Evolutionary conservation across 2,329 filamentous ascomycete species (phyloP).

Genomic region (Ploettnerulaceae sp.): DNA sequence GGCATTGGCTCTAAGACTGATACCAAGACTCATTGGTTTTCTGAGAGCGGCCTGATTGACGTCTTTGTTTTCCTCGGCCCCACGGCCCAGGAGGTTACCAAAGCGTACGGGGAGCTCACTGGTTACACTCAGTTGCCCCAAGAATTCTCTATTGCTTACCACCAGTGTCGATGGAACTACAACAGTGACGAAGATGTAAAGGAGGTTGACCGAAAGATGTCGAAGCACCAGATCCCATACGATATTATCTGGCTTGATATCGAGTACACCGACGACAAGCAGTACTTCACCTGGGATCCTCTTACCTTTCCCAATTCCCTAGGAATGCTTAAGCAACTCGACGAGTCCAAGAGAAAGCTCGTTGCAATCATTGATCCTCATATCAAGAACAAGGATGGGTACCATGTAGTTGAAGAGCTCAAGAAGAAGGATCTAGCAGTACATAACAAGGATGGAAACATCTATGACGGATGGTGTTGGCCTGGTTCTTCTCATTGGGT

Average conservation of each 20-base stretch:
- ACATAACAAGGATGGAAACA: conserved; percentile 81
- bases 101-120: conserved; percentile 82
- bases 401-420: conserved; percentile 72
- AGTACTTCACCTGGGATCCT: conserved; percentile 97
- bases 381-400: conserved; percentile 86
- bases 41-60: conserved; percentile 83
- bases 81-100: conserved; percentile 74
- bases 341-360: conserved; percentile 79
- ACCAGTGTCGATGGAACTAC: conserved; percentile 99
- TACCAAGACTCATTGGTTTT: conserved; percentile 95
- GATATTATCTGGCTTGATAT: conserved; percentile 99
- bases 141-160: conserved; percentile 87
- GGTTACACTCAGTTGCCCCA: conserved; percentile 89
- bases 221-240: conserved; percentile 92
- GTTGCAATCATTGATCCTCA: conserved; percentile 96
- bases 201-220: conserved; percentile 93
- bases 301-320: conserved; percentile 83
- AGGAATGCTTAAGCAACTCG: conserved; percentile 83
- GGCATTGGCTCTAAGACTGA: conserved; percentile 63
- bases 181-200: conserved; percentile 95
- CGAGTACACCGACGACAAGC: conserved; percentile 93
- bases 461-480: conserved; percentile 98
- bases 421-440: conserved; percentile 80
- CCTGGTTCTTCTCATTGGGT: conserved; percentile 95
- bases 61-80: conserved; percentile 93